Conservation (phyloP, 2,329 filamentous ascomycete species). For the Sclerotinia subarctica region DNA sequence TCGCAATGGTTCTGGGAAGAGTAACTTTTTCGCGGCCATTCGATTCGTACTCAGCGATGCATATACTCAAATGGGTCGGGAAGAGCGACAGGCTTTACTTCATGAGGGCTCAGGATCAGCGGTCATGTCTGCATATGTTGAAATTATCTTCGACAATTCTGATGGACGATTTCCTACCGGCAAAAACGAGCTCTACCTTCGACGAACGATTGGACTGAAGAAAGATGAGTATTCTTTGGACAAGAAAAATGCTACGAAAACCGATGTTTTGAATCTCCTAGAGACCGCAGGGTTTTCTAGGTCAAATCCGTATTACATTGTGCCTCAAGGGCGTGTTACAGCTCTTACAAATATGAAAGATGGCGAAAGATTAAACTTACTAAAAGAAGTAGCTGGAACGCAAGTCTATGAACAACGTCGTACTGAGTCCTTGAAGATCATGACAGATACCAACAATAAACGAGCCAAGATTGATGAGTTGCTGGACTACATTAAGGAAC, state of each 20-base stretch:
- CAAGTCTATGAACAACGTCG: constrained; percentile 94
- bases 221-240: constrained; percentile 99
- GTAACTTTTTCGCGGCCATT: constrained; percentile 99
- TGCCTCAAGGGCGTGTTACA: constrained; percentile 94
- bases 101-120: constrained; percentile 97
- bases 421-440: constrained; percentile 90
- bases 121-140: constrained; percentile 99
- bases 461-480: constrained; percentile 91
- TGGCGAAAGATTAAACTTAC: constrained; percentile 77
- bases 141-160: constrained; percentile 97
- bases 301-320: constrained; percentile 98
- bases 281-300: constrained; percentile 96
- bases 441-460: constrained; percentile 95
- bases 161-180: constrained; percentile 94
- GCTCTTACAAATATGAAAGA: constrained; percentile 99
- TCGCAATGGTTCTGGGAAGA: constrained; percentile 98
- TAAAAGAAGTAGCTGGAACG: constrained; percentile 98
- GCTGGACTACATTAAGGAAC: constrained; percentile 86
- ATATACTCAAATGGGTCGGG: constrained; percentile 91
- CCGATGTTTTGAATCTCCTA: constrained; percentile 90
- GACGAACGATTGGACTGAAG: constrained; percentile 92
- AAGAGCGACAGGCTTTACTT: constrained; percentile 92
- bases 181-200: constrained; percentile 83
- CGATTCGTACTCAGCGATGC: constrained; percentile 97
- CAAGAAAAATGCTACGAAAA: constrained; percentile 91